Evolutionary conservation across 2,329 filamentous ascomycete genomes (phyloP), one percentile per base, ranked within the genome.

Genomic region (Claviceps paspali): DNA sequence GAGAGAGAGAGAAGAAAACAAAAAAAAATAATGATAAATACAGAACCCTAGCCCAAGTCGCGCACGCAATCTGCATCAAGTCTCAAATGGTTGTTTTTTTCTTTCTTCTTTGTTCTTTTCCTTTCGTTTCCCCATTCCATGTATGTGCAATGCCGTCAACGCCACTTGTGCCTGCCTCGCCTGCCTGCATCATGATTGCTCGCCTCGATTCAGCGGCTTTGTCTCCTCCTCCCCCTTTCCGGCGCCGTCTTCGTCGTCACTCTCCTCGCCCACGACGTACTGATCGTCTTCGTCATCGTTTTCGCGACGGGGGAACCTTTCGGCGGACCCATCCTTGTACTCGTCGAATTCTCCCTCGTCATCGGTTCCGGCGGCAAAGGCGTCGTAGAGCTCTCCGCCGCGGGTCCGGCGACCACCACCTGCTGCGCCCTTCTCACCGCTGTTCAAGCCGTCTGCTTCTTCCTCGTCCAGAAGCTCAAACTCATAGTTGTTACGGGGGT

Each of bases 331-430:
- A 27, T 65, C 63, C 11, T 62, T 63, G 24, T 64, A 64, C 32
- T 51, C 54, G 4, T 62, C 62, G 28, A 63, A 59, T 23, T 36
- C 38, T 14, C 60, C 52, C 3, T 61, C 87, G 40, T 88, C 88
- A 18, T 73, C 70, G 42, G 72, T 76, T 36, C 86, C 88, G 12
- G 84, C 87, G 0, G 91, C 91, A 67, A 98, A 98, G 4, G 91
- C 91, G 64, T 98, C 91, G 56, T 98, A 98, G 31, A 98, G 63
- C 62, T 96, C 88, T 21, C 88, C 86, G 2, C 85, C 91, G 15
- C 84, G 59, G 36, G 69, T 67, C 45, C 71, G 67, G 40, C 65
- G 63, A 14, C 62, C 49, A 7, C 65, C 58, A 22, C 5, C 21
- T 8, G 21, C 21, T 42, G 38, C 55, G 41, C 52, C 61, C 60